phyloP scores from a whole-genome alignment of 164 flowering plant genomes.

The Aristolochia contorta region DNA sequence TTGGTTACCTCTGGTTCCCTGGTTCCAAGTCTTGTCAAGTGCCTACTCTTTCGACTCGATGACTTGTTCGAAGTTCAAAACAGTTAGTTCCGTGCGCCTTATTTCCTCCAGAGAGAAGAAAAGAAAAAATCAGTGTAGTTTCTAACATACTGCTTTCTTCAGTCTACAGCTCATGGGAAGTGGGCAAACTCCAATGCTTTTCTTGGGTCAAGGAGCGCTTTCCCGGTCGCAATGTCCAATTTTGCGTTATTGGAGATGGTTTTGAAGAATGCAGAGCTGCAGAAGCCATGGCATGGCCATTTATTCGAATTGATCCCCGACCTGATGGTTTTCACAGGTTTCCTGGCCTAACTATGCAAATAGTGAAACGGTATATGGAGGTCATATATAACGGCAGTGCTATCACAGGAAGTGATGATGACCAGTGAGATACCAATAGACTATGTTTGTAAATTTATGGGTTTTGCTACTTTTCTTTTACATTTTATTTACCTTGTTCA shows the following conservation, averaged over 20 bases:
- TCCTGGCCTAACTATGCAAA: conserved; percentile 69
- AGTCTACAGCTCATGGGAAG: conserved; percentile 97
- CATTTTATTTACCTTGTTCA: no score
- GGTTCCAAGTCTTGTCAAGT: conserved; percentile 89
- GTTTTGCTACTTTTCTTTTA: no score
- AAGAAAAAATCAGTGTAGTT: not conserved
- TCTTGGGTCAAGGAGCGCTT: conserved; percentile 71
- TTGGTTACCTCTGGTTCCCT: conserved; percentile 89
- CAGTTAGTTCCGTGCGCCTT: conserved; percentile 26
- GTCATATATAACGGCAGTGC: conserved; percentile 46
- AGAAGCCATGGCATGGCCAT: conserved; percentile 78
- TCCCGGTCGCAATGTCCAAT: conserved; percentile 36
- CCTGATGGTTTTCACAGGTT: conserved; percentile 61
- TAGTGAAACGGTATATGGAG: conserved; percentile 51
- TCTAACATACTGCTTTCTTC: conserved; percentile 11
- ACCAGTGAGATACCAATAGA: conserved; percentile 5
- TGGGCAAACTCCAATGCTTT: conserved; percentile 79
- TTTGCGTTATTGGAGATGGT: conserved; percentile 94
- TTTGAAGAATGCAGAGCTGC: conserved; percentile 96
- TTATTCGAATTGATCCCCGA: conserved; percentile 49
- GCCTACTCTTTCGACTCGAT: conserved; percentile 78
- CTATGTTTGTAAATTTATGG: no score
- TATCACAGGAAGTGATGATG: conserved; percentile 28
- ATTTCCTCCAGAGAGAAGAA: not conserved
- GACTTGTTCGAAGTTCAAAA: conserved; percentile 44